These are phyloP conservation scores for Plectosphaerella sp. DNA, from an alignment of 2,329 filamentous ascomycete species.

Conservation along the genomic window DNA sequence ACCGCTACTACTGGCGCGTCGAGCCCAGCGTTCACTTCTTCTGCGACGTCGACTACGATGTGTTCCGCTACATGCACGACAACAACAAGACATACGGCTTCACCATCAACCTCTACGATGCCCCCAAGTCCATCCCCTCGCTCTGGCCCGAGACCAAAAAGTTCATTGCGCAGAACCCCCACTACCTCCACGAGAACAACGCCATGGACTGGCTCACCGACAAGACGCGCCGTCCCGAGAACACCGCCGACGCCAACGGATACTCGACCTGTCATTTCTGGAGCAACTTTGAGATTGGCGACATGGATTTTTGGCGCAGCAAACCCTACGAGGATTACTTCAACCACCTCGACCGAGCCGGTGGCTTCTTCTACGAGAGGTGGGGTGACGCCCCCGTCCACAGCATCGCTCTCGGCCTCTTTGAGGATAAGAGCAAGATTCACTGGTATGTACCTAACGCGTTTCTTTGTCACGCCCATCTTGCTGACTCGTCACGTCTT, in stretches of 20 bases:
- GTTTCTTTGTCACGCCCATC: not conserved
- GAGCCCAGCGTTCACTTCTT: constrained; percentile 99
- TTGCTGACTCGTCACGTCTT: not conserved
- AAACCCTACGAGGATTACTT: constrained; percentile 94
- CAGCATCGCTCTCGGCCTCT: constrained; percentile 85
- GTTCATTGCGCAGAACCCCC: constrained; percentile 80
- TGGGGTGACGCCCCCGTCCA: constrained; percentile 99
- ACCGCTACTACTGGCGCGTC: constrained; percentile 96
- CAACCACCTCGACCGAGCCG: constrained; percentile 85
- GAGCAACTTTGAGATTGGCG: constrained; percentile 97
- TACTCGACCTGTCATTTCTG: constrained; percentile 99
- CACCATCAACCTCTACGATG: constrained; percentile 95
- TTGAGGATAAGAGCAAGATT: constrained; percentile 85
- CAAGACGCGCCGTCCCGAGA: constrained; percentile 67
- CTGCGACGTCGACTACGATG: constrained; percentile 97
- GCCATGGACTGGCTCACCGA: constrained; percentile 87
- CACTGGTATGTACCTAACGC: constrained; percentile 69
- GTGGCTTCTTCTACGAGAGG: constrained; percentile 97
- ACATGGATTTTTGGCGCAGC: constrained; percentile 89
- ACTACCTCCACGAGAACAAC: constrained; percentile 77
- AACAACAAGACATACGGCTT: constrained; percentile 99
- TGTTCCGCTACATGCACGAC: constrained; percentile 97
- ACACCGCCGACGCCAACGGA: constrained; percentile 77
- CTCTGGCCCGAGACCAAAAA: constrained; percentile 95
- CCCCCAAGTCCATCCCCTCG: constrained; percentile 76